Evolutionary conservation across 768 basidiomycete species (phyloP), one percentile per base, ranked within the genome.

Genomic region (Podaxis carcinomalis): DNA sequence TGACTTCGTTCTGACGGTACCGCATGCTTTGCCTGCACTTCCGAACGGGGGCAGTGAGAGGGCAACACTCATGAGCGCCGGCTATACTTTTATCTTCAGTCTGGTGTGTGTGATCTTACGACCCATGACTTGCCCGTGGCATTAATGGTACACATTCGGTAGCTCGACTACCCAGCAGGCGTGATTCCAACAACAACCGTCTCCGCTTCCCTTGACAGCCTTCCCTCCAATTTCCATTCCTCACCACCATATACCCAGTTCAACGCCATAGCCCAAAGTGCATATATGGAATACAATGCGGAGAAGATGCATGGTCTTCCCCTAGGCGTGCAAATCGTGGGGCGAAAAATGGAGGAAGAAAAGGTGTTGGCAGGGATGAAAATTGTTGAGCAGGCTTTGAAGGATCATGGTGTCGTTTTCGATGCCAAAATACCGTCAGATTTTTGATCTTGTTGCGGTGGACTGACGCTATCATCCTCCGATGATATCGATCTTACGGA

Each of bases 321-420:
- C 0, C 68, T 90, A 1, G 86, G 87, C 1, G 82, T 89, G 10
- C 88, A 90, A 68, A 70, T 90, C 35, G 78, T 83, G 0, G 87
- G 87, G 1, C 73, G 79, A 49, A 74, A 84, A 44, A 77, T 88
- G 42, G 85, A 89, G 68, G 90, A 91, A 71, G 90, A 92, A 72
- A 85, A 85, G 67, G 88, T 88, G 2, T 63, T 90, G 5, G 83
- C 85, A 66, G 87, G 83, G 1, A 89, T 89, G 84, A 82, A 83
- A 65, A 76, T 89, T 27, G 72, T 79, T 19, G 75, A 79, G 66
- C 69, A 62, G 39, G 74, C 77, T 1, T 65, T 80, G 63, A 65
- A 63, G 21, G 56, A 49, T 23, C 37, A 32, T 9, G 56, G 47
- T 36, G 47, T 50, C 6, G 28, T 49, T 14, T 57, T 57, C 21